These are phyloP conservation scores for Coemansia sp. DNA, from an alignment of 192 early-diverging fungal genomes.

Conservation along the genomic window DNA sequence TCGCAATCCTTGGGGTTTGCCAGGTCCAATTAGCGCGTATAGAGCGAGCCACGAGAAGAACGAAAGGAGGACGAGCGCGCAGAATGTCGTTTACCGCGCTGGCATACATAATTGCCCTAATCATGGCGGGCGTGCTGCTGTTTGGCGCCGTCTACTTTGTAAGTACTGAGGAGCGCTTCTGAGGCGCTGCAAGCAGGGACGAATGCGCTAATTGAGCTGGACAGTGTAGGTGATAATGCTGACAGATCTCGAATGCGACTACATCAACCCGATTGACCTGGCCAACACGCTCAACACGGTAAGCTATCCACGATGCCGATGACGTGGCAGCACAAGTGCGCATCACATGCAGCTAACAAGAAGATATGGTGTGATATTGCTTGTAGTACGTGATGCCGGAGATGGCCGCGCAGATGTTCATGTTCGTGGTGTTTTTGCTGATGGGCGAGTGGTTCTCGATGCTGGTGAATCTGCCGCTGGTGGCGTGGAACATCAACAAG, in stretches of 20 bases:
- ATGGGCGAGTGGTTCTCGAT: slow-evolving; percentile 85
- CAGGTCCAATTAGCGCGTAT: background rate
- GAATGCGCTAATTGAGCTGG: too few relatives aligned
- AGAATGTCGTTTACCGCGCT: slow-evolving; percentile 43
- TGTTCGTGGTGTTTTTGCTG: slow-evolving; percentile 79
- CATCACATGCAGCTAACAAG: too few relatives aligned
- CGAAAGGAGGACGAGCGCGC: too few relatives aligned
- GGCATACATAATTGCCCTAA: slow-evolving; percentile 86
- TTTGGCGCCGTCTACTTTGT: slow-evolving; percentile 94
- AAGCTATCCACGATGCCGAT: slow-evolving; percentile 2
- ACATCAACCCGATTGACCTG: slow-evolving; percentile 99
- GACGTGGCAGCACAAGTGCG: background rate
- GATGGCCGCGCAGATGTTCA: slow-evolving; percentile 76
- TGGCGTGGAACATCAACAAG: slow-evolving; percentile 83
- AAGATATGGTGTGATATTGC: too few relatives aligned
- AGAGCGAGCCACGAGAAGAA: too few relatives aligned
- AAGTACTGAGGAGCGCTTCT: slow-evolving; percentile 14
- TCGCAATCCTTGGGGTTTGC: background rate
- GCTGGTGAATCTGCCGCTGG: slow-evolving; percentile 79
- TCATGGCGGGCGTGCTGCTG: slow-evolving; percentile 86
- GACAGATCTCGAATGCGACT: slow-evolving; percentile 90
- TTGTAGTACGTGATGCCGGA: slow-evolving; percentile 94
- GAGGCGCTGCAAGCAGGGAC: background rate
- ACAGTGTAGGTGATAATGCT: slow-evolving; percentile 66
- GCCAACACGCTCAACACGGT: slow-evolving; percentile 94